Conservation (phyloP, 1,284 basidiomycete species). For the Rugosomyces carneus region DNA sequence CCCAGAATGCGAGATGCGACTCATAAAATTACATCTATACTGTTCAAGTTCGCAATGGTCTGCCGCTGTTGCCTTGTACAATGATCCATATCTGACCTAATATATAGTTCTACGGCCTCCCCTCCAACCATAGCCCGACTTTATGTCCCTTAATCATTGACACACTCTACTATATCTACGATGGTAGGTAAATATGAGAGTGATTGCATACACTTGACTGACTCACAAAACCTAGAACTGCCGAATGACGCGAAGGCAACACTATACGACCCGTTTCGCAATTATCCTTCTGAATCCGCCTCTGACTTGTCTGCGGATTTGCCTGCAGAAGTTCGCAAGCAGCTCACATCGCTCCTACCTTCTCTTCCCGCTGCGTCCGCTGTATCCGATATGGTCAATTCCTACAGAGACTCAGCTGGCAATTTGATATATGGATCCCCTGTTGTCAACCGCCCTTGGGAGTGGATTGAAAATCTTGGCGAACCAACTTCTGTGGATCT, state of each 20-base stretch:
- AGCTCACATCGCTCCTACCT: slow-evolving; percentile 51
- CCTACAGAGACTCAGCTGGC: slow-evolving; percentile 47
- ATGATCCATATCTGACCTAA: slow-evolving; percentile 20
- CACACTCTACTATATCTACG: slow-evolving; percentile 65
- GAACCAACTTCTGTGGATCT: slow-evolving; percentile 41
- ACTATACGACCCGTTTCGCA: slow-evolving; percentile 52
- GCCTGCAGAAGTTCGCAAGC: slow-evolving; percentile 48
- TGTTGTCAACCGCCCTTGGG: slow-evolving; percentile 74
- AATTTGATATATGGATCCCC: slow-evolving; percentile 40
- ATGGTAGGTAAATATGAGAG: slow-evolving; percentile 43
- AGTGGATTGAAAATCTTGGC: slow-evolving; percentile 76
- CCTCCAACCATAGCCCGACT: slow-evolving; percentile 44
- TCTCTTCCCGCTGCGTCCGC: slow-evolving; percentile 42
- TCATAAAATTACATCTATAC: slow-evolving; percentile 34
- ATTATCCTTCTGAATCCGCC: slow-evolving; percentile 49
- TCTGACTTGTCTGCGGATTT: slow-evolving; percentile 51
- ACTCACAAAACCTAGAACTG: slow-evolving; percentile 40
- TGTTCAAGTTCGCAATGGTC: slow-evolving; percentile 56
- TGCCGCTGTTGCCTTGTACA: slow-evolving; percentile 16
- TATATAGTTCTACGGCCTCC: slow-evolving; percentile 42
- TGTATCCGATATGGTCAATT: slow-evolving; percentile 54
- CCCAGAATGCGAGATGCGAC: slow-evolving; percentile 41
- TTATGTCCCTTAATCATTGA: slow-evolving; percentile 64
- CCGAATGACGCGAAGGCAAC: slow-evolving; percentile 49
- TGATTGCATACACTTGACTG: slow-evolving; percentile 2